These are phyloP conservation scores for Pseudonectria buxi DNA, from an alignment of 2,329 filamentous ascomycete genomes.

Conservation along the genomic window DNA sequence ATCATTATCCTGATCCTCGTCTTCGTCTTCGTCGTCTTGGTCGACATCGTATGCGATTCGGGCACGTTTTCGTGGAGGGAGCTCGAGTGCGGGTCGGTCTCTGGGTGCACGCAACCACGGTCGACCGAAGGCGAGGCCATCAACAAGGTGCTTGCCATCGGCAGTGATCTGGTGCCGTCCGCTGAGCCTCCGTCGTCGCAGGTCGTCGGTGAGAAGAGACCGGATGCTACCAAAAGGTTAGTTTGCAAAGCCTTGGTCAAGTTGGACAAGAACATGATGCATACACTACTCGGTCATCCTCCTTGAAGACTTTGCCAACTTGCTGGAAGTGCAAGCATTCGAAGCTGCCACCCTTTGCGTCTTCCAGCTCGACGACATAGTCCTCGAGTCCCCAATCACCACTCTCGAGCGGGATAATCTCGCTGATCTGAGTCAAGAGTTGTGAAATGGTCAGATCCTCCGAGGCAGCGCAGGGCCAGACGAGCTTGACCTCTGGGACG, in stretches of 20 bases:
- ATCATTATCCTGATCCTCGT: conserved; percentile 31
- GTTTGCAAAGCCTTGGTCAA: neutral
- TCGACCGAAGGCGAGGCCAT: conserved; percentile 78
- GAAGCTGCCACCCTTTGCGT: conserved; percentile 53
- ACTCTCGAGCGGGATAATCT: conserved; percentile 73
- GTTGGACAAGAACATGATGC: conserved; percentile 24
- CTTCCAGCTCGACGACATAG: conserved; percentile 71
- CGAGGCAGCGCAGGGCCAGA: conserved; percentile 59
- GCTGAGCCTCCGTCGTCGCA: conserved; percentile 63
- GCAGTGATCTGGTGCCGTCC: conserved; percentile 75
- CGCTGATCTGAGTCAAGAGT: conserved; percentile 72
- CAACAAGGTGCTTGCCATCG: conserved; percentile 74
- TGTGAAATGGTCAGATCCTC: conserved; percentile 64
- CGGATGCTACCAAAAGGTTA: conserved; percentile 54
- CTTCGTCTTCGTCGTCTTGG: conserved; percentile 35
- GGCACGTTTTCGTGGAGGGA: conserved; percentile 67
- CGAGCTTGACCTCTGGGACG: conserved; percentile 63
- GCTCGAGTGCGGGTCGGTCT: conserved; percentile 59
- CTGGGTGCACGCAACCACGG: conserved; percentile 55
- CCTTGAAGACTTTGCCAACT: conserved; percentile 62
- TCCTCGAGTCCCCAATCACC: conserved; percentile 82
- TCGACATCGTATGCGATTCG: conserved; percentile 39
- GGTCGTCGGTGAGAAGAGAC: conserved; percentile 66
- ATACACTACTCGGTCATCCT: conserved; percentile 78
- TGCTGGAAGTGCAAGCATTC: conserved; percentile 84